Conservation (phyloP, 192 early-diverging fungal species). For the Rhizophagus clarus region DNA sequence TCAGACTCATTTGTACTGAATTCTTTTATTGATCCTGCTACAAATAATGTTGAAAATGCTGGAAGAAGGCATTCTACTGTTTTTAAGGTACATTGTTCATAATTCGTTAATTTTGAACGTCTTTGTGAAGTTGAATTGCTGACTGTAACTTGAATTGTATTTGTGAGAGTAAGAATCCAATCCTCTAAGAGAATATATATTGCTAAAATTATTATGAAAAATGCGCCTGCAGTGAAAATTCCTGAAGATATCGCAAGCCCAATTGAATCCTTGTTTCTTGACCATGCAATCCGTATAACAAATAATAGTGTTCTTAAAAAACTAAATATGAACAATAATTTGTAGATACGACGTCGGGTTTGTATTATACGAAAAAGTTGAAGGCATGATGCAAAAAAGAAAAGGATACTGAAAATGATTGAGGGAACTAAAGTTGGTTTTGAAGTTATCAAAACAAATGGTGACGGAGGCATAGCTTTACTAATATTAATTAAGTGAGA, state of each 20-base stretch:
- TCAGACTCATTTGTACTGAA: neutral
- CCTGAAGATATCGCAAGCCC: neutral
- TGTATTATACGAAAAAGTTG: conserved; percentile 12
- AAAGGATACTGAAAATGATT: conserved; percentile 2
- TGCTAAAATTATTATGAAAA: neutral
- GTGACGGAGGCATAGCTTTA: neutral
- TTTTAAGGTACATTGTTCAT: neutral
- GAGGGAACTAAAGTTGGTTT: neutral
- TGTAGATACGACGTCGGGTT: neutral
- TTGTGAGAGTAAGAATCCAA: neutral
- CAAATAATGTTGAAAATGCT: neutral
- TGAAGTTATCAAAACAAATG: neutral
- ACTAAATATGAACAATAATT: neutral
- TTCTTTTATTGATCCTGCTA: neutral
- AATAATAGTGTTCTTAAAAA: neutral
- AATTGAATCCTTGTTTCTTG: neutral
- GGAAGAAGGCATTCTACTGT: neutral
- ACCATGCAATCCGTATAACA: neutral
- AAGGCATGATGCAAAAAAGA: neutral
- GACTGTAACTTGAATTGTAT: neutral
- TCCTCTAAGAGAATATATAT: neutral
- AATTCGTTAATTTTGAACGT: neutral
- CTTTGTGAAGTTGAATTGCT: neutral
- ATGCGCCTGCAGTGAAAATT: neutral
- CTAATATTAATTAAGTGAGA: neutral